Conservation (phyloP, 306 rosid genomes). For the Trifolium subterraneum region DNA sequence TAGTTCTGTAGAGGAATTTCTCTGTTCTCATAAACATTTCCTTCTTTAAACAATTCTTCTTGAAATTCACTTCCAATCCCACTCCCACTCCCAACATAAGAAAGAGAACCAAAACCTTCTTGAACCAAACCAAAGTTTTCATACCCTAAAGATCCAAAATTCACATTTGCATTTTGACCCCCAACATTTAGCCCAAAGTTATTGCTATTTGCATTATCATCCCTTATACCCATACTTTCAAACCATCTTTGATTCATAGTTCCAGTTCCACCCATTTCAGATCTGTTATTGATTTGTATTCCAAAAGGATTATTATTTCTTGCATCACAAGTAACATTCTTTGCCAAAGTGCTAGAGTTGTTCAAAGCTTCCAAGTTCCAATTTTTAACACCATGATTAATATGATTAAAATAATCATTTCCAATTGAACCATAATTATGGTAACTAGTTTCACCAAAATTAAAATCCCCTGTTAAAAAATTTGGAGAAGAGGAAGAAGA, state of each 20-base stretch:
- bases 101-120: neutral
- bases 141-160: too few species aligned
- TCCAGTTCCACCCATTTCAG: too few species aligned
- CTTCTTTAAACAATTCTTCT: neutral
- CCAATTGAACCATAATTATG: neutral
- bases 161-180: too few species aligned
- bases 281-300: neutral
- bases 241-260: neutral
- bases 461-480: too few species aligned
- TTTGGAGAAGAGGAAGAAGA: too few species aligned
- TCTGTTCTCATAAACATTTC: neutral
- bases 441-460: too few species aligned
- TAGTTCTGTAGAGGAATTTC: too few species aligned
- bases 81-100: neutral
- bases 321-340: neutral
- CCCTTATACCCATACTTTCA: neutral
- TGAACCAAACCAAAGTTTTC: too few species aligned
- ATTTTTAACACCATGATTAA: neutral
- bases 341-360: neutral
- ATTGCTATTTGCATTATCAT: neutral
- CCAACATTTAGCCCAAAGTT: too few species aligned
- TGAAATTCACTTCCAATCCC: neutral
- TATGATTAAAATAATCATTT: neutral
- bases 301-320: conserved; percentile 12
- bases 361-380: conserved; percentile 1